Evolutionary conservation across 208 protist genomes (phyloP).

Genomic region (Phytomonas francai): DNA sequence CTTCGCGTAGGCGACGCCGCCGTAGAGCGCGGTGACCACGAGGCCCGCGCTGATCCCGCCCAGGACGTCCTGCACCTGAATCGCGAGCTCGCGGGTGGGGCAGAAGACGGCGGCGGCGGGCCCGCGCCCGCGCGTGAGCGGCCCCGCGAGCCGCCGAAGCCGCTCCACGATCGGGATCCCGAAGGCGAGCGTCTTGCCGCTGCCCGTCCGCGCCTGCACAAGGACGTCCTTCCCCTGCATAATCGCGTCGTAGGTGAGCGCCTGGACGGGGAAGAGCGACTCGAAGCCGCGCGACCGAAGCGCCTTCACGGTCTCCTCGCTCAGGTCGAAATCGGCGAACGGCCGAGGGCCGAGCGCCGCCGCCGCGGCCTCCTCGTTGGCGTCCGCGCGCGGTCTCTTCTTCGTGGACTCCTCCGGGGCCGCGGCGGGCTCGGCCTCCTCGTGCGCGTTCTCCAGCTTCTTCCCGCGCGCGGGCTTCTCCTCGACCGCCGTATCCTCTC

Average conservation of each 20-base stretch:
- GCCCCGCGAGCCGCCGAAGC: conserved; percentile 29
- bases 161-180: conserved; percentile 87
- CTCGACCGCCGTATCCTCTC: conserved; percentile 22
- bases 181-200: conserved; percentile 94
- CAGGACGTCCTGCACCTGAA: conserved; percentile 96
- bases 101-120: conserved; percentile 93
- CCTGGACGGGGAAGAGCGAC: conserved; percentile 90
- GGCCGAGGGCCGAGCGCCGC: conserved; percentile 30
- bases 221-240: conserved; percentile 86
- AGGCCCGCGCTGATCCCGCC: conserved; percentile 85
- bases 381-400: conserved; percentile 20
- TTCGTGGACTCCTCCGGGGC: conserved; percentile 15
- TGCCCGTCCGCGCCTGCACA: conserved; percentile 89
- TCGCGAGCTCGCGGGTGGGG: conserved; percentile 97
- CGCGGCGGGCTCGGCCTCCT: conserved; percentile 29
- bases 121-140: conserved; percentile 43
- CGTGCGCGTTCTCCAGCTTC: conserved; percentile 24
- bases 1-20: conserved; percentile 88
- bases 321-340: conserved; percentile 81
- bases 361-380: conserved; percentile 4
- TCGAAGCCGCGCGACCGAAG: conserved; percentile 74
- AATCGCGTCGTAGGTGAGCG: conserved; percentile 88
- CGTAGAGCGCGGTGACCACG: conserved; percentile 90
- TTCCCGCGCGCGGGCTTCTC: conserved; percentile 15
- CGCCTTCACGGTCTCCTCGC: conserved; percentile 53